Evolutionary conservation across 352 stramenopile species (phyloP).

Genomic region (Phytopythium vexans): DNA sequence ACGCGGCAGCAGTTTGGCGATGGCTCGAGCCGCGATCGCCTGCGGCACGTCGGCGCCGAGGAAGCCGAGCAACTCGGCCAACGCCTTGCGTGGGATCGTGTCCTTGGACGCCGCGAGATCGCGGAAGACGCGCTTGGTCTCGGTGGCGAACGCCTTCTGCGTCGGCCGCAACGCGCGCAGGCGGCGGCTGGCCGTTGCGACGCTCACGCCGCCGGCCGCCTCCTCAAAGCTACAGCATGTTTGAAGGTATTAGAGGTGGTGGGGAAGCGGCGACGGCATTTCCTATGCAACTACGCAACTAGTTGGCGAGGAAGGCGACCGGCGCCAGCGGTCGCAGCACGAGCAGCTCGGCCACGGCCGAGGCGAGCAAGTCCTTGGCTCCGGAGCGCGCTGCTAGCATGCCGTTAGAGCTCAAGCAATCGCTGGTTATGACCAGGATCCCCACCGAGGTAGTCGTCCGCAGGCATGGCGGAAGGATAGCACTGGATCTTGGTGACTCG

Average conservation of each 20-base stretch:
- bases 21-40: background rate
- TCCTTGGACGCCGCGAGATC: background rate
- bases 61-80: background rate
- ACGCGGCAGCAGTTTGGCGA: background rate
- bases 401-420: no score
- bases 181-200: background rate
- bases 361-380: slow-evolving; percentile 31
- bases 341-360: slow-evolving; percentile 20
- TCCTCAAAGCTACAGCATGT: background rate
- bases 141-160: slow-evolving; percentile 2
- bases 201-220: background rate
- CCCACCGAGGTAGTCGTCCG: no score
- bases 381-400: no score
- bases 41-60: background rate
- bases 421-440: no score
- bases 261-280: background rate
- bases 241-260: background rate
- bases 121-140: slow-evolving; percentile 1
- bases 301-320: slow-evolving; percentile 2
- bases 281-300: slow-evolving; percentile 1
- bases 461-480: no score
- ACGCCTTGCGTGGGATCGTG: background rate
- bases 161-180: background rate
- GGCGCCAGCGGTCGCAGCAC: slow-evolving; percentile 18
- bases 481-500: no score